phyloP scores from a whole-genome alignment of 352 stramenopile species.

The Globisporangium barbulae region DNA sequence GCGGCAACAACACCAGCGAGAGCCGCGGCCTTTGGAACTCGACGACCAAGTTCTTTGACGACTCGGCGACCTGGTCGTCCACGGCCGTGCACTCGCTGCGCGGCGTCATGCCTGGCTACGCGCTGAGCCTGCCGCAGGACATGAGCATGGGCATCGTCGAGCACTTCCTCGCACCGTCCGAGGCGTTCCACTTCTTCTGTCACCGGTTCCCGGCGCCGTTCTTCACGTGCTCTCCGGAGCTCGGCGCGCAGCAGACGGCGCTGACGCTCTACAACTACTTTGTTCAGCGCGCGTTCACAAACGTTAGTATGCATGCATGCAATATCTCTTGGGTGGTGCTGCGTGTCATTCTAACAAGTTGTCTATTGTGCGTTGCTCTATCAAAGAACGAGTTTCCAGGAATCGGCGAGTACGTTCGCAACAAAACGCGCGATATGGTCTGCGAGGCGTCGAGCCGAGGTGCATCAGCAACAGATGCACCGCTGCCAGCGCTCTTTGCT shows the following conservation, averaged over 20 bases:
- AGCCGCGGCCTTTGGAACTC: conserved; percentile 62
- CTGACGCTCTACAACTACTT: conserved; percentile 79
- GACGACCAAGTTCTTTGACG: conserved; percentile 53
- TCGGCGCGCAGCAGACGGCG: conserved; percentile 20
- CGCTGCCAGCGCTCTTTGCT: conserved; percentile 21
- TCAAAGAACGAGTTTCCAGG: conserved; percentile 70
- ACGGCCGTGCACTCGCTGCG: conserved; percentile 47
- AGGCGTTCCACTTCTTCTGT: conserved; percentile 78
- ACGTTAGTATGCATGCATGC: conserved; percentile 31
- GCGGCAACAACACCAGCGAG: conserved; percentile 26
- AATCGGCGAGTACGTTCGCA: conserved; percentile 65
- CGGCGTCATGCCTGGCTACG: conserved; percentile 55
- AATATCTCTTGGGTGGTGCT: not conserved
- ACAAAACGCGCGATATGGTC: conserved; percentile 72
- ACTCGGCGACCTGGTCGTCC: conserved; percentile 24
- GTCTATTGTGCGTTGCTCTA: not conserved
- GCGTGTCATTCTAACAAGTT: not conserved
- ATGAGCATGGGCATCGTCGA: conserved; percentile 59
- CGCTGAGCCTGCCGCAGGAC: conserved; percentile 33
- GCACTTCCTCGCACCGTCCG: conserved; percentile 63
- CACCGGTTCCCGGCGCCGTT: conserved; percentile 53
- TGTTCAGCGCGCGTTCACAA: conserved; percentile 59
- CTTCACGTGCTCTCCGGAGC: conserved; percentile 40
- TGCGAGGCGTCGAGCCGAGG: conserved; percentile 26
- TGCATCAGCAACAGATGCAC: not conserved